Base-by-base conservation (phyloP, 768 basidiomycete genomes). In the Boletus patriciae region DNA sequence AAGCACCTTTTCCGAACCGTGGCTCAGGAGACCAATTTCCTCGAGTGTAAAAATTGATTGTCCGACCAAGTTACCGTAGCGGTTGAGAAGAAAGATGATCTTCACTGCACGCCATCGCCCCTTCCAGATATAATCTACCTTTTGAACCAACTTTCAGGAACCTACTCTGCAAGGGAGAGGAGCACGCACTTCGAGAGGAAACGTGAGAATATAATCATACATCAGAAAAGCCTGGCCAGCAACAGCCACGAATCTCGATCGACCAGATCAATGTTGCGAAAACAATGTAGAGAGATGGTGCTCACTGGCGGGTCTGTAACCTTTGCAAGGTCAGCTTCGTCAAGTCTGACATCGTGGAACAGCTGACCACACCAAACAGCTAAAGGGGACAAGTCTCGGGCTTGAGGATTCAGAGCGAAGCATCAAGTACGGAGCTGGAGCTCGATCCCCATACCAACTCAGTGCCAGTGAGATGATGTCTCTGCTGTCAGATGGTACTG, bases 31-130 rank as follows among this genome's bases (percentile, higher is more conserved):
- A 15, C 62, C 62, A 4, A 57, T 12, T 42, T 66, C 65, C 29
- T 64, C 56, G 13, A 66, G 41, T 12, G 25, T 51, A 12, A 52
- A 29, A 3, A 52, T 3, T 0, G 56, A 40, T 23, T 64, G 65
- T n/a, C 54, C 54, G 21, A 51, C 25, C 23, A 66, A 18, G 15
- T 50, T 60, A 0, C 47, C 56, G 13, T 65, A 65, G 16, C 64
- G 64, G 27, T 59, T 66, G 42, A 62, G 6, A 2, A 65, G 54
- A 41, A 65, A 66, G 18, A 56, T 18, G 11, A 36, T 23, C 37
- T 66, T 63, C 8, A 50, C 51, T 18, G 27, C 4, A 13, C 7
- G 9, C 58, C 61, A 60, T 21, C 27, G 61, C 1, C 47, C 21
- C 8, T 15, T 18, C 55, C 61, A 60, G 2, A 52, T 43, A 21